Percentiles rank a stretch among this genome's conserved stretches.
phyloP scores from a whole-genome alignment of 73 alveolate genomes.

The Tetrahymena borealis region DNA sequence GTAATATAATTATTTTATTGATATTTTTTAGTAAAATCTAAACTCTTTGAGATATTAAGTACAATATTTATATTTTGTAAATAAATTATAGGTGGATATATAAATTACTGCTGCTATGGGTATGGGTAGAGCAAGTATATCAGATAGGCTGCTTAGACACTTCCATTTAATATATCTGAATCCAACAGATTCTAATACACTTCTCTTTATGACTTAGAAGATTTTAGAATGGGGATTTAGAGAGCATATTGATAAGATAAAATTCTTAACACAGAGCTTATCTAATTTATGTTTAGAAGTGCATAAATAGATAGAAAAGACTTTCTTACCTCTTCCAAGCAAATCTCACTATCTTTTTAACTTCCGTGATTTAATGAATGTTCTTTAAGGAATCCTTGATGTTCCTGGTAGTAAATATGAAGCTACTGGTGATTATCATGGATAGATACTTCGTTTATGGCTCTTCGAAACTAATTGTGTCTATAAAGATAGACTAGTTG shows the following conservation, averaged over 20 bases:
- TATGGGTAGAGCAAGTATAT: constrained; percentile 42
- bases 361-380: constrained; percentile 82
- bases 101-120: constrained; percentile 76
- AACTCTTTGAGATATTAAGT: no score
- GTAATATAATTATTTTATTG: no score
- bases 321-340: constrained; percentile 84
- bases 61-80: neutral
- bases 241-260: constrained; percentile 66
- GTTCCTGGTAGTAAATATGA: constrained; percentile 69
- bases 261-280: constrained; percentile 46
- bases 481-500: constrained; percentile 82
- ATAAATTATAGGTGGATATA: constrained; percentile 13
- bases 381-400: constrained; percentile 73
- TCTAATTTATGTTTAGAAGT: constrained; percentile 67
- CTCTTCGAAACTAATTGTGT: constrained; percentile 89
- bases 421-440: constrained; percentile 51
- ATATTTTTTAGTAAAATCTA: no score
- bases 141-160: constrained; percentile 84
- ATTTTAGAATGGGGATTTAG: constrained; percentile 77
- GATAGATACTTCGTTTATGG: constrained; percentile 73
- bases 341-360: constrained; percentile 88
- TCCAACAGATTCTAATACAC: constrained; percentile 68
- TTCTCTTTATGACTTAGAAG: constrained; percentile 68
- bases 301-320: constrained; percentile 67
- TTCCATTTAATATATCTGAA: constrained; percentile 71